Percentiles rank a stretch among this genome's conserved stretches.
Conservation (phyloP, 306 rosid species). For the Fragaria vesca region DNA sequence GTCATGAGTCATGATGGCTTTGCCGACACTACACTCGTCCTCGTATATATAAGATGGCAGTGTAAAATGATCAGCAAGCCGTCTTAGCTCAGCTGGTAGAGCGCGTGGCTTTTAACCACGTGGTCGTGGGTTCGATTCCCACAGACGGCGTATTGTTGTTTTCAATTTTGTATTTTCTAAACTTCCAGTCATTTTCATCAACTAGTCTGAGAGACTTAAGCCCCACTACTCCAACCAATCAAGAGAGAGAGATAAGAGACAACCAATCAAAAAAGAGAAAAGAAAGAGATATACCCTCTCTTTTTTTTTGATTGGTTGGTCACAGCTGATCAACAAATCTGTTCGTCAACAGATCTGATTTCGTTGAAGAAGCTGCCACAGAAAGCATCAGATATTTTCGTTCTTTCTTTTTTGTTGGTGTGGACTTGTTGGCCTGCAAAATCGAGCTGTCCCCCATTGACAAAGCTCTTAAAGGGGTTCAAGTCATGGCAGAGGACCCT, state of each 20-base stretch:
- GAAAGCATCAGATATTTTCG: not conserved
- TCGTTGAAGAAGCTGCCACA: not conserved
- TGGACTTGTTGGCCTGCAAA: not conserved
- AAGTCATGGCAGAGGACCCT: not conserved
- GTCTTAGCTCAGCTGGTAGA: slow-evolving; percentile 23
- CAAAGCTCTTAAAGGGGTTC: not conserved
- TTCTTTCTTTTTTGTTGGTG: not conserved
- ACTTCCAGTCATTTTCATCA: not conserved
- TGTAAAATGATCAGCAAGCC: not conserved
- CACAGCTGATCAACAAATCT: no score
- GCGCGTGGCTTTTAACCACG: slow-evolving; percentile 23
- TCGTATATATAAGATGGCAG: no score
- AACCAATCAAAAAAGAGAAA: no score
- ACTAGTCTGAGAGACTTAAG: not conserved
- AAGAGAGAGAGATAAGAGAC: no score
- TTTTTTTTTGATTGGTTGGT: no score
- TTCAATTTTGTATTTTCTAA: not conserved
- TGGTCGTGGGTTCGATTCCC: slow-evolving; percentile 30
- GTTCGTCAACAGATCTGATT: no score
- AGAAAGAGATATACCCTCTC: no score
- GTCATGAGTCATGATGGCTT: no score
- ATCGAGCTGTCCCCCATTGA: not conserved
- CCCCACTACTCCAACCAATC: no score
- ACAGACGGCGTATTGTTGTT: not conserved
- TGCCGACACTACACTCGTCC: not conserved